These are phyloP conservation scores for Cytospora mali DNA, from an alignment of 2,329 filamentous ascomycete species.

Conservation along the genomic window DNA sequence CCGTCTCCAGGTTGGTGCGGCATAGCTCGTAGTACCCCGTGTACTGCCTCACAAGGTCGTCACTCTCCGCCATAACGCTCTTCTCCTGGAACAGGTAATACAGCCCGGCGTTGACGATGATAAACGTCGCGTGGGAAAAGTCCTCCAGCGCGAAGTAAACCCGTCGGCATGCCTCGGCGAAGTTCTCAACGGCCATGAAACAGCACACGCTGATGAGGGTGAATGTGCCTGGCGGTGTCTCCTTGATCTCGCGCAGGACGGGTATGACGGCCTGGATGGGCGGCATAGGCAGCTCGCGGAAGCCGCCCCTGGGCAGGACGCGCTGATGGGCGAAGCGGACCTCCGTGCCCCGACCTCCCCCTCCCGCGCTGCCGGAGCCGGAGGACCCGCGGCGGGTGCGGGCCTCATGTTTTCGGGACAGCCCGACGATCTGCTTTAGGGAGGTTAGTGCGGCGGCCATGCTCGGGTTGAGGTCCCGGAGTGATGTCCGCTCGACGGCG, in stretches of 20 bases:
- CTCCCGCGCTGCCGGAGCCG: neutral
- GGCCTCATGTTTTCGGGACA: slow-evolving; percentile 34
- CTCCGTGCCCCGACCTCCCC: slow-evolving; percentile 37
- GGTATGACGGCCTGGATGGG: slow-evolving; percentile 53
- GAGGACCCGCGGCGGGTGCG: slow-evolving; percentile 7
- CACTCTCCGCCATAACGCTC: slow-evolving; percentile 38
- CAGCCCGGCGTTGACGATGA: slow-evolving; percentile 52
- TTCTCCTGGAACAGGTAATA: slow-evolving; percentile 55
- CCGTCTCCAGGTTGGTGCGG: slow-evolving; percentile 53
- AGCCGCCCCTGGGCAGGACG: slow-evolving; percentile 47
- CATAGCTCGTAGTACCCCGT: slow-evolving; percentile 45
- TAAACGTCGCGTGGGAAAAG: slow-evolving; percentile 52
- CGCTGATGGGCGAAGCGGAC: slow-evolving; percentile 51
- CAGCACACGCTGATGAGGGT: slow-evolving; percentile 47
- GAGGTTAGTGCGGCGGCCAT: slow-evolving; percentile 56
- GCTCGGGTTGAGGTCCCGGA: slow-evolving; percentile 50
- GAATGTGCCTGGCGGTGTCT: slow-evolving; percentile 51
- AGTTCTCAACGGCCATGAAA: slow-evolving; percentile 53
- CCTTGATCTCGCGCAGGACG: slow-evolving; percentile 53
- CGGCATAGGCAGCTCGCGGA: slow-evolving; percentile 58
- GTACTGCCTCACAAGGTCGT: slow-evolving; percentile 38
- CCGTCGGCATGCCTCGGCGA: slow-evolving; percentile 52
- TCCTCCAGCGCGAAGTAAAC: slow-evolving; percentile 47
- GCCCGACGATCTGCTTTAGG: slow-evolving; percentile 54
- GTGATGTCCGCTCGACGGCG: slow-evolving; percentile 51